Percentiles rank a stretch among this genome's conserved stretches.
Conservation (phyloP, 768 basidiomycete genomes). For the Lactarius tabidus region DNA sequence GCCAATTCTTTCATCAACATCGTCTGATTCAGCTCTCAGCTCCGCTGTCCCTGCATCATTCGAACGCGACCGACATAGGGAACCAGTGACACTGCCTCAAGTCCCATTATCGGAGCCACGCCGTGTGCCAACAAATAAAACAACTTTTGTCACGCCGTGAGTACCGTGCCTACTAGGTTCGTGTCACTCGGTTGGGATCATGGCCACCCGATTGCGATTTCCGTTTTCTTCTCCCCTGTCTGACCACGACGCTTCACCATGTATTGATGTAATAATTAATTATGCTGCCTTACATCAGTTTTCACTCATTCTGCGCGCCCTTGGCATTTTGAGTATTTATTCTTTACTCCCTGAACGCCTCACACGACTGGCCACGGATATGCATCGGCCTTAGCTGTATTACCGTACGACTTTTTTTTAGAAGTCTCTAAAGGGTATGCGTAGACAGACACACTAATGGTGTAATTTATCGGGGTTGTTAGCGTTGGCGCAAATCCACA, state of each 20-base stretch:
- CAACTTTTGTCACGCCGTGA: conserved; percentile 25
- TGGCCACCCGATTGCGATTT: not conserved
- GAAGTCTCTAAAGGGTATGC: conserved; percentile 23
- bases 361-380: conserved; percentile 19
- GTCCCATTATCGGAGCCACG: conserved; percentile 17
- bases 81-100: conserved; percentile 16
- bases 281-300: conserved; percentile 10
- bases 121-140: conserved; percentile 20
- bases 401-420: conserved; percentile 24
- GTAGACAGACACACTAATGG: conserved; percentile 23
- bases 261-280: conserved; percentile 26
- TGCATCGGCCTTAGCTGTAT: conserved; percentile 19
- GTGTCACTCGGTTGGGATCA: not conserved
- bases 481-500: conserved; percentile 22
- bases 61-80: conserved; percentile 24
- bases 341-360: conserved; percentile 4
- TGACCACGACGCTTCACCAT: conserved; percentile 11
- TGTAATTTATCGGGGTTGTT: conserved; percentile 24
- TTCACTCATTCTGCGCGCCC: not conserved
- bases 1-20: conserved; percentile 24
- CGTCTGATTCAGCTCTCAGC: conserved; percentile 23
- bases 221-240: not conserved
- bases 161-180: not conserved
- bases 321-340: conserved; percentile 21
- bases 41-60: conserved; percentile 24